Evolutionary conservation across 208 protist genomes (phyloP), one percentile per base, ranked within the genome.

Genomic region (Crithidia bombi): DNA sequence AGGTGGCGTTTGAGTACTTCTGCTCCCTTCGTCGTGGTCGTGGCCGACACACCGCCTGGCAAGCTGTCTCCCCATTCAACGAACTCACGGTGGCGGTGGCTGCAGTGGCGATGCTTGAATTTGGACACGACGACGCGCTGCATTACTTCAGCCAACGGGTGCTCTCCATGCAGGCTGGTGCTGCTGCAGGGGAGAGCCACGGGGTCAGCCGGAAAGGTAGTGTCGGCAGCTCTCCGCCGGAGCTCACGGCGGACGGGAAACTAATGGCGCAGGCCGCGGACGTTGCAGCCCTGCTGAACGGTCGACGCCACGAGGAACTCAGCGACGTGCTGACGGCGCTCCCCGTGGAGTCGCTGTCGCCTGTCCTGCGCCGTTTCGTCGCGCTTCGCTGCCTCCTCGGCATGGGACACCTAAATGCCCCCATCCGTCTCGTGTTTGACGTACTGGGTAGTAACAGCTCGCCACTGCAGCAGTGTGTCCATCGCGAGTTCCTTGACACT

Each of bases 401-500:
- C 17, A 78, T 94, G 70, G 67, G 56, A n/a, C 75, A 90, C 54
- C 73, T 94, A 46, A 69, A 77, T 64, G 83, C 84, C 12, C 89
- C 89, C 9, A 69, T 94, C 43, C 77, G 82, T 0, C 69, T 94
- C 0, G 76, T 91, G 30, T 91, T 81, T 38, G 86, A 94, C 69
- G 59, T 82, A 11, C 47, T 94, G 12, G 75, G 65, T 1, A 43
- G 58, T 25, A 62, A 65, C 3, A 64, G 49, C 14, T 66, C 47
- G n/a, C 33, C 44, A 3, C 61, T 32, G 46, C 61, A 56, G 46
- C 61, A 56, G 46, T 46, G 46, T 5, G 35, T 23, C 11, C 61
- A 66, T 23, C 23, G 47, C 21, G 61, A 35, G 21, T 66, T 66
- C n/a, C 47, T 66, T 10, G 9, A 11, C 6, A 46, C 74, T 5